Conservation (phyloP, 1,284 basidiomycete species). For the Coriolopsis trogii region DNA sequence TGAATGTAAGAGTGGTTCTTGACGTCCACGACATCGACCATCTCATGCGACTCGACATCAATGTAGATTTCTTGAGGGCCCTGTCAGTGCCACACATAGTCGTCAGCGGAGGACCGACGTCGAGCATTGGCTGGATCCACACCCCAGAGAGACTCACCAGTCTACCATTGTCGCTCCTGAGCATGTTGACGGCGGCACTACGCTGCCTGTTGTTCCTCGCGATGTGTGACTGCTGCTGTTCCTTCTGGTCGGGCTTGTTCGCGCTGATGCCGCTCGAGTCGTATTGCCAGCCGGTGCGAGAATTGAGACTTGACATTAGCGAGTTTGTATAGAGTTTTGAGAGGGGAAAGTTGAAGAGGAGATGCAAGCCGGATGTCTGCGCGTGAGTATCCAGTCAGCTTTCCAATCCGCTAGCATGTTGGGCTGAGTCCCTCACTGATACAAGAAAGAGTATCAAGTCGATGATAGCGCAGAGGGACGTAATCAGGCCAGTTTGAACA, state of each 20-base stretch:
- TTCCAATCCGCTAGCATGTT: not conserved
- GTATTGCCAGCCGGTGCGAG: conserved; percentile 33
- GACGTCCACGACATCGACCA: conserved; percentile 28
- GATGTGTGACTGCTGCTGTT: not conserved
- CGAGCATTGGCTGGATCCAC: too few relatives aligned
- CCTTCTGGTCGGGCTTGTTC: too few relatives aligned
- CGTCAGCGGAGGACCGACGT: too few relatives aligned
- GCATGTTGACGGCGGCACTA: conserved; percentile 1
- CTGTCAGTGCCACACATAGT: conserved; percentile 1
- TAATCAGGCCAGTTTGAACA: conserved; percentile 37
- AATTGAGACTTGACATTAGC: conserved; percentile 35
- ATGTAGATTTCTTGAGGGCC: conserved; percentile 31
- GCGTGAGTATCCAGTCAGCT: not conserved
- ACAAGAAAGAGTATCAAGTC: conserved; percentile 35
- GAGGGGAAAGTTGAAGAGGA: conserved; percentile 35
- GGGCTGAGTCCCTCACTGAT: conserved; percentile 19
- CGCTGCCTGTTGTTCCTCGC: not conserved
- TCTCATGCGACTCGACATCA: conserved; percentile 34
- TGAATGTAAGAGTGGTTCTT: conserved; percentile 1
- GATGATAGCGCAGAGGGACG: conserved; percentile 33
- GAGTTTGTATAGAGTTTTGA: conserved; percentile 37
- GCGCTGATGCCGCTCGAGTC: conserved; percentile 10
- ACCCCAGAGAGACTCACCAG: conserved; percentile 3
- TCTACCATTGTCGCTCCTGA: conserved; percentile 5
- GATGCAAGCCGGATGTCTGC: conserved; percentile 30